Evolutionary conservation across 1,139 yeast genomes (phyloP), one percentile per base, ranked within the genome.

Genomic region (Hemisphaericaspora xylanilytica): DNA sequence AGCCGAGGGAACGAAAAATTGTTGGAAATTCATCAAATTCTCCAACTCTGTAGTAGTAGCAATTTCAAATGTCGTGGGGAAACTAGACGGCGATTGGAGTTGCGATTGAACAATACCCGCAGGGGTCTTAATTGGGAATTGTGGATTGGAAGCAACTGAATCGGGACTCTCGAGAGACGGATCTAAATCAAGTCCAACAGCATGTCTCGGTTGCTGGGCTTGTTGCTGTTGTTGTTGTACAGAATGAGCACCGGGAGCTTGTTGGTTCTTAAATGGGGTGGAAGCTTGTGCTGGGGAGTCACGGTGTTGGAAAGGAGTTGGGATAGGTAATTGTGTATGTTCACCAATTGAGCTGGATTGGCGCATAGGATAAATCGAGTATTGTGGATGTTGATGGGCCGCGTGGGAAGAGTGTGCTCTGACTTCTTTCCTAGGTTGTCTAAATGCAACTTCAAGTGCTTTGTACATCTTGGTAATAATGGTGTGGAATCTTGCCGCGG

Each of bases 1-100:
- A 10, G 32, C 47, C 18, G 51, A 46, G 3, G 58, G 58, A 4
- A 47, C 53, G 37, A 53, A 52, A 36, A 46, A 52, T 29, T 49
- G 55, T 35, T 51, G 57, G 27, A 53, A 52, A 27, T 53, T 51
- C 40, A 53, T 45, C 31, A 53, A 47, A 18, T 43, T 41, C 33
- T 52, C 53, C 37, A 51, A 38, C 17, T 47, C 50, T 4, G 44
- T 36, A 3, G 42, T 18, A 4, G 32, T 17, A 15, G 38, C 31
- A 25, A 38, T 37, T 16, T 30, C 37, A 25, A 35, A 22, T n/a
- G 40, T 31, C 26, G 32, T 26, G 18, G 41, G 38, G 38, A 32
- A 30, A 28, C 28, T 26, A 2, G 30, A 26, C 2, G 38, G 39
- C 11, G 27, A 24, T 18, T 39, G 38, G 16, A 35, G 18, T 17